Base-by-base conservation (phyloP, 352 stramenopile genomes). In the Globisporangium radiosum region DNA sequence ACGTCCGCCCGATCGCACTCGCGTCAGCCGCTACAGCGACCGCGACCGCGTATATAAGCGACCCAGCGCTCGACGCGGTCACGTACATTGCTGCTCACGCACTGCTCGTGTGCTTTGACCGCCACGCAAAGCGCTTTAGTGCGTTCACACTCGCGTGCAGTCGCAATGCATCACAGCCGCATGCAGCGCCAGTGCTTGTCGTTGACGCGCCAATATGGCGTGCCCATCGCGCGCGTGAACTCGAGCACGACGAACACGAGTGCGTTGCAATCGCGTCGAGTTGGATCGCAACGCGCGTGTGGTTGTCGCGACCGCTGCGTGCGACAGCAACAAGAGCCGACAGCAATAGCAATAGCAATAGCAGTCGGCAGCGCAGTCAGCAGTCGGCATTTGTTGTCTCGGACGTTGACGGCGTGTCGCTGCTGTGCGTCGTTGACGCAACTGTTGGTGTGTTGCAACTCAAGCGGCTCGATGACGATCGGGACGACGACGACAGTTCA, bases 1-100 rank as follows among this genome's bases (percentile, higher is more conserved):
- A 94, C 55, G 74, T 92, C 40, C 89, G 87, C 56, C 84, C 84
- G 3, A 66, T 90, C 19, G 76, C 78, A 4, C 0, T 75, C 56
- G n/a, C 25, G 8, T 4, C 55, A 36, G 10, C 19, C 19, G 19
- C 9, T 2, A 33, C 13, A 47, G 11, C n/a, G 55, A 36, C 25
- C 39, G 36, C 8, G 17, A 5, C 9, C 15, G 9, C 37, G 1
- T 87, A 87, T 52, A 50, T 90, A 9, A 75, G 71, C 4, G 74
- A 88, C 47, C 74, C 75, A 7, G 74, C 69, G 33, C 71, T 91
- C 17, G 68, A 87, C 62, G 68, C 74, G 14, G 74, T 91, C 15
- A 59, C 56, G 47, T 66, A 87, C 17, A 42, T 73, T 9, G 50
- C 65, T 5, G 51, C 75, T 7, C 68, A 65, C 0, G 57, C 52